These are phyloP conservation scores for Geotrichum klebahnii DNA, from an alignment of 1,139 yeast species.

Conservation along the genomic window DNA sequence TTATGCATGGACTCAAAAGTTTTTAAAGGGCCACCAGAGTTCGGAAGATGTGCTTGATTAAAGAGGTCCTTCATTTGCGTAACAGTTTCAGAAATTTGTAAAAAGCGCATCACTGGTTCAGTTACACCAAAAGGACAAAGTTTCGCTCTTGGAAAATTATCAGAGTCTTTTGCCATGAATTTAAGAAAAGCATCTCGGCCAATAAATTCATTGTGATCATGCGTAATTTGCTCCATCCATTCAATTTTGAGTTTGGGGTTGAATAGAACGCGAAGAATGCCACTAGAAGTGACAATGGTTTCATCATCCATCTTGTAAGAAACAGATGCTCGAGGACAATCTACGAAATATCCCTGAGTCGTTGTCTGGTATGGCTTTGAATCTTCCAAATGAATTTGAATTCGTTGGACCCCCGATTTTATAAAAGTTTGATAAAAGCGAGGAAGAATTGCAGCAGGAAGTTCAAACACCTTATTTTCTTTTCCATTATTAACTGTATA, in stretches of 20 bases:
- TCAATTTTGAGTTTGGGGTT: slow-evolving; percentile 62
- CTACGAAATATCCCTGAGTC: slow-evolving; percentile 61
- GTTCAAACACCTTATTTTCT: slow-evolving; percentile 57
- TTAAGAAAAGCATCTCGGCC: background rate
- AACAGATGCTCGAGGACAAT: slow-evolving; percentile 53
- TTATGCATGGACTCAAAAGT: slow-evolving; percentile 49
- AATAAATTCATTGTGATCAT: slow-evolving; percentile 38
- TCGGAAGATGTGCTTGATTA: slow-evolving; percentile 48
- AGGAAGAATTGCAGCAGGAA: slow-evolving; percentile 64
- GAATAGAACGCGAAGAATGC: slow-evolving; percentile 57
- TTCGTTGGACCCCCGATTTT: slow-evolving; percentile 50
- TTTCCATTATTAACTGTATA: slow-evolving; percentile 44
- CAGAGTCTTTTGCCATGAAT: background rate
- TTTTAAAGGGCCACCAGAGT: slow-evolving; percentile 54
- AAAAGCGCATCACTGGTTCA: slow-evolving; percentile 58
- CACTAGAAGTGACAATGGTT: slow-evolving; percentile 57
- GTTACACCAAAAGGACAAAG: slow-evolving; percentile 53
- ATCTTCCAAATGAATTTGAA: slow-evolving; percentile 59
- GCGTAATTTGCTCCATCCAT: slow-evolving; percentile 60
- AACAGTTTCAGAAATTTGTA: slow-evolving; percentile 77
- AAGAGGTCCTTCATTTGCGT: slow-evolving; percentile 61
- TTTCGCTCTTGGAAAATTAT: background rate
- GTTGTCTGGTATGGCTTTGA: slow-evolving; percentile 63
- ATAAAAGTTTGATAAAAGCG: slow-evolving; percentile 55
- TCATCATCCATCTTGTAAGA: slow-evolving; percentile 66